Evolutionary conservation across 208 protist species (phyloP).

Genomic region (Trypanosoma platydactyli): DNA sequence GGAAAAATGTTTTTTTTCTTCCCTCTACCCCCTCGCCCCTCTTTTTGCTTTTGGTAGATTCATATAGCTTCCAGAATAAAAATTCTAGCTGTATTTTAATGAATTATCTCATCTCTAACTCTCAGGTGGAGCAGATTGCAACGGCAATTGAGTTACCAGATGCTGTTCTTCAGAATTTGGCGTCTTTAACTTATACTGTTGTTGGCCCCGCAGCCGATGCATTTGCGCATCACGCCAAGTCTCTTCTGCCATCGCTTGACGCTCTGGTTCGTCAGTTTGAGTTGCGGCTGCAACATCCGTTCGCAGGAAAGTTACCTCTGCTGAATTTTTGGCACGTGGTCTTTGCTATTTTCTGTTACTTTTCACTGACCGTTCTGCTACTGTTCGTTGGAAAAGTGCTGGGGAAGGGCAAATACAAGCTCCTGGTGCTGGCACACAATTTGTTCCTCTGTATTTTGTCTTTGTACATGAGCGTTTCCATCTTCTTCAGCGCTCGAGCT

Average conservation of each 20-base stretch:
- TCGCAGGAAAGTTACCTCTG: slow-evolving; percentile 51
- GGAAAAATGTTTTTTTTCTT: too few species aligned
- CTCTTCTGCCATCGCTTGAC: slow-evolving; percentile 30
- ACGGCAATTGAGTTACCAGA: slow-evolving; percentile 61
- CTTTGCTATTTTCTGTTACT: slow-evolving; percentile 50
- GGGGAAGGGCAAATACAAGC: slow-evolving; percentile 51
- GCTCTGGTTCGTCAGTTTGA: slow-evolving; percentile 21
- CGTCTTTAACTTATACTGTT: slow-evolving; percentile 26
- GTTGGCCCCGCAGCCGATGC: slow-evolving; percentile 30
- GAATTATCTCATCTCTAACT: slow-evolving; percentile 38
- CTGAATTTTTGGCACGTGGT: slow-evolving; percentile 50
- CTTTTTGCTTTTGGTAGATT: too few species aligned
- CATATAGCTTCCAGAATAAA: too few species aligned
- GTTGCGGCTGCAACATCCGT: slow-evolving; percentile 38
- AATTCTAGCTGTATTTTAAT: background rate
- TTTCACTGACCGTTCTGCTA: slow-evolving; percentile 35
- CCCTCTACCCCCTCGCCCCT: too few species aligned
- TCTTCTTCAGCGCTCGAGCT: slow-evolving; percentile 58
- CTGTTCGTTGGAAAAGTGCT: slow-evolving; percentile 38
- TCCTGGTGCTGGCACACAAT: slow-evolving; percentile 64
- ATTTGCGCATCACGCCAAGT: slow-evolving; percentile 37
- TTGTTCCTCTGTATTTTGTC: slow-evolving; percentile 61
- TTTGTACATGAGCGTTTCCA: slow-evolving; percentile 69
- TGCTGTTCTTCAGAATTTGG: slow-evolving; percentile 34
- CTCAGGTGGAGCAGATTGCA: slow-evolving; percentile 36